Evolutionary conservation across 306 rosid genomes (phyloP), one percentile per base, ranked within the genome.

Genomic region (Quercus agrifolia): DNA sequence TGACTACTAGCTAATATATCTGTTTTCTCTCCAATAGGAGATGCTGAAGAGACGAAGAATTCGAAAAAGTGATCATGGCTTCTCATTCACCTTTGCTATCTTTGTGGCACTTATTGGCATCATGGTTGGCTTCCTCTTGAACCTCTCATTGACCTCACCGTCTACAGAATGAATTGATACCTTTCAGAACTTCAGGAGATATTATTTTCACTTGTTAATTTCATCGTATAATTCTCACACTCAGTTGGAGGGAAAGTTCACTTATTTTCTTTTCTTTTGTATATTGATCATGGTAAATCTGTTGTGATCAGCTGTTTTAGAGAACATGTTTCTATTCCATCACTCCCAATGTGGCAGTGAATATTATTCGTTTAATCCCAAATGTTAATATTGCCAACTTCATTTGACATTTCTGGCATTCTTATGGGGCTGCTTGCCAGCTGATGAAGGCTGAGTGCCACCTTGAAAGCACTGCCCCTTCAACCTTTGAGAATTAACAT

Each of bases 41-140:
- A 69, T 85, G 88, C 74, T 93, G 89, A 91, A 86, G 83, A 85
- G 89, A 84, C 87, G 87, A 72, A 89, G 78, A 86, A 51, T 70
- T 75, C 88, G 86, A 25, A 90, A 88, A 88, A 84, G 86, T 14
- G 89, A 82, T 81, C 88, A 86, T 56, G 98, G 93, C 27, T 95
- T 95, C 86, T 92, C 98, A 67, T 81, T 95, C 71, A 76, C 80
- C 73, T 91, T 86, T 27, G 92, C 99, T 64, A 63, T 91, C 68
- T 80, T 89, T 30, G 97, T 91, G 85, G 99, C 93, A 66, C 38
- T 95, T n/a, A 86, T 95, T 46, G 98, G 98, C 67, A 71, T 86
- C 80, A 79, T 89, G 91, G 91, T 89, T 66, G 97, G 99, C 83
- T 91, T 91, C 81, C 92, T 95, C 72, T 76, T 95, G 83, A 95